Evolutionary conservation across 129 eudicot species (phyloP).

Genomic region (Flaveria brownii): DNA sequence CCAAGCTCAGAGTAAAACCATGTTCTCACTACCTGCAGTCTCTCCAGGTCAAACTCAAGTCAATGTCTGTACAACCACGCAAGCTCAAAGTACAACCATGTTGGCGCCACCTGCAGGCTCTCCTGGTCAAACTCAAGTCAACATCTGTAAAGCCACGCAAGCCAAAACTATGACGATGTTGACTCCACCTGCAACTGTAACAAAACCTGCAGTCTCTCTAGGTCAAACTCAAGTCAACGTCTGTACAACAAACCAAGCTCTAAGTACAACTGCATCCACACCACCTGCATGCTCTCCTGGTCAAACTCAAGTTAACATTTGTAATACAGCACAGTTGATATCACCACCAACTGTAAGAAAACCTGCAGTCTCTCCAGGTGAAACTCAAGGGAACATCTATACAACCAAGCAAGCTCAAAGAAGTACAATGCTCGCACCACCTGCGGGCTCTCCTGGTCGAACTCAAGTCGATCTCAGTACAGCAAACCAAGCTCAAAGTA

Average conservation of each 20-base stretch:
- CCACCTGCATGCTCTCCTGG: background rate
- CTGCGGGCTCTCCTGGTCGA: background rate
- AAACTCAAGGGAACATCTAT: background rate
- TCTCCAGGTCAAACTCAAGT: slow-evolving; percentile 6
- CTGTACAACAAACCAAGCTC: background rate
- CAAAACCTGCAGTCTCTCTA: background rate
- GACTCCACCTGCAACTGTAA: background rate
- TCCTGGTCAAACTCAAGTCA: too few species aligned
- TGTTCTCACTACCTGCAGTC: background rate
- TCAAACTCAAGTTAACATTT: background rate
- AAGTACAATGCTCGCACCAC: background rate
- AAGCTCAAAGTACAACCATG: slow-evolving; percentile 21
- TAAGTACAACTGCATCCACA: background rate
- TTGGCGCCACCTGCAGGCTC: too few species aligned
- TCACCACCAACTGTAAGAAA: background rate
- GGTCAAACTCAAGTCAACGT: background rate
- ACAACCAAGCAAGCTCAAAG: background rate
- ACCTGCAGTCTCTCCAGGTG: background rate
- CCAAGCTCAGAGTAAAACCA: background rate
- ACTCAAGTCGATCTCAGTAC: background rate
- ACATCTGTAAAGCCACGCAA: too few species aligned
- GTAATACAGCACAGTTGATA: background rate
- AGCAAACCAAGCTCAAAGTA: background rate
- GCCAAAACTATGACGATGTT: background rate
- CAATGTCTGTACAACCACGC: background rate